Conservation (phyloP, 2,329 filamentous ascomycete genomes). For the Alternaria alternata region DNA sequence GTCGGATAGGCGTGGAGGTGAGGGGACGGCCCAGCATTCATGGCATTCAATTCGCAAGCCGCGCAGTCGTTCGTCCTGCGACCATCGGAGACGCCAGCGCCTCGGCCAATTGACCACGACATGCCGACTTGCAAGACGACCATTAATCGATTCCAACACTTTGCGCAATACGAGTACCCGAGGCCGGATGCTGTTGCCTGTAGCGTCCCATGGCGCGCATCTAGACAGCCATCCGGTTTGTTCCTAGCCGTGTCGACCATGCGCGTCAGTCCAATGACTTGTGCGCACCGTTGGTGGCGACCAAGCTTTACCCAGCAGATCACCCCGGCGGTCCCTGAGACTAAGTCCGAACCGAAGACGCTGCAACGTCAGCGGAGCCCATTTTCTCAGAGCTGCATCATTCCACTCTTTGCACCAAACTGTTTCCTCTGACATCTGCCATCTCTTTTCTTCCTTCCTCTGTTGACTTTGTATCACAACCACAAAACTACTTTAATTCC, state of each 20-base stretch:
- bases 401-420: conserved; percentile 19
- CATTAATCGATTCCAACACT: background rate
- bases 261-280: conserved; percentile 3
- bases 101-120: conserved; percentile 13
- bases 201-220: conserved; percentile 2
- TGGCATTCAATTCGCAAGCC: conserved; percentile 6
- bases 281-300: conserved; percentile 20
- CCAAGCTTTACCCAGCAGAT: conserved; percentile 27
- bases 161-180: background rate
- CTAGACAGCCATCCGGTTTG: conserved; percentile 7
- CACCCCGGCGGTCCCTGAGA: conserved; percentile 21
- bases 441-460: conserved; percentile 17
- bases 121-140: background rate
- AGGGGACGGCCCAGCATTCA: conserved; percentile 15
- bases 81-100: conserved; percentile 14
- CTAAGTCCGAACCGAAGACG: conserved; percentile 5
- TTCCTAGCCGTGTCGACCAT: conserved; percentile 12
- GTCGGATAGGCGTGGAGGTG: conserved; percentile 14
- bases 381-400: conserved; percentile 25
- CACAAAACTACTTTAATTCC: conserved; percentile 11
- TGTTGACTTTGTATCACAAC: conserved; percentile 10
- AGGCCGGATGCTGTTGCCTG: background rate
- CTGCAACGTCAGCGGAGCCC: conserved; percentile 17
- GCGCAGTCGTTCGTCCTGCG: conserved; percentile 11
- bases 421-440: conserved; percentile 6